A percentile compares a stretch with the other conserved stretches of the same genome.
Conservation (phyloP, 805 yeast species). For the Wickerhamiella australiensis region DNA sequence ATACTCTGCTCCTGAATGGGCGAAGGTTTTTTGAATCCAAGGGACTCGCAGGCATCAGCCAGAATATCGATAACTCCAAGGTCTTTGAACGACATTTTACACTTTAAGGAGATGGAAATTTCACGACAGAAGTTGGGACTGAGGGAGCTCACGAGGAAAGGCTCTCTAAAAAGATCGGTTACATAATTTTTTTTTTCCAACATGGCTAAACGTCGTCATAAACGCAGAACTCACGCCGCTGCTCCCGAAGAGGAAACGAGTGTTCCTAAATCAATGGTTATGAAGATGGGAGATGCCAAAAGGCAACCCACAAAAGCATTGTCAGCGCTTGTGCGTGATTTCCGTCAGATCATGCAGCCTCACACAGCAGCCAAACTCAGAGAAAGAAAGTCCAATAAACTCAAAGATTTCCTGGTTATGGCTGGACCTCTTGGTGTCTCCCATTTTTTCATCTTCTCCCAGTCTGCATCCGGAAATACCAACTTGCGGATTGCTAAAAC, state of each 20-base stretch:
- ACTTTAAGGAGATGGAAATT: neutral
- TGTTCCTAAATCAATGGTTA: slow-evolving; percentile 89
- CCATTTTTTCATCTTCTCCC: slow-evolving; percentile 78
- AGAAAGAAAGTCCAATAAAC: slow-evolving; percentile 75
- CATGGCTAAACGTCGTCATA: slow-evolving; percentile 34
- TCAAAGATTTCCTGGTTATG: slow-evolving; percentile 95
- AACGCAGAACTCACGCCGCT: slow-evolving; percentile 76
- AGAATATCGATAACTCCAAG: slow-evolving; percentile 34
- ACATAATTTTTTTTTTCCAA: slow-evolving; percentile 6
- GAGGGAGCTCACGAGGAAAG: neutral
- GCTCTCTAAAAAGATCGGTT: neutral
- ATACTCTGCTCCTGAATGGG: slow-evolving; percentile 88
- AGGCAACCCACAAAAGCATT: slow-evolving; percentile 61
- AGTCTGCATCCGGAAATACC: slow-evolving; percentile 57
- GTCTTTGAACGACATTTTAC: slow-evolving; percentile 22
- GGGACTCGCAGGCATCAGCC: slow-evolving; percentile 59
- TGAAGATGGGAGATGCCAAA: slow-evolving; percentile 62
- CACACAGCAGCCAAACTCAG: slow-evolving; percentile 82
- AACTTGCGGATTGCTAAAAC: slow-evolving; percentile 73
- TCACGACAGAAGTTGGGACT: neutral
- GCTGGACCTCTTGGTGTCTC: slow-evolving; percentile 92
- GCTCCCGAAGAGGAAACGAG: slow-evolving; percentile 51
- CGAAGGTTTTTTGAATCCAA: slow-evolving; percentile 74
- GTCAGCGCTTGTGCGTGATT: slow-evolving; percentile 73
- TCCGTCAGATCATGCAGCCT: slow-evolving; percentile 87